Evolutionary conservation across 352 stramenopile species (phyloP), one percentile per base, ranked within the genome.

Genomic region (Phytophthora ramorum): DNA sequence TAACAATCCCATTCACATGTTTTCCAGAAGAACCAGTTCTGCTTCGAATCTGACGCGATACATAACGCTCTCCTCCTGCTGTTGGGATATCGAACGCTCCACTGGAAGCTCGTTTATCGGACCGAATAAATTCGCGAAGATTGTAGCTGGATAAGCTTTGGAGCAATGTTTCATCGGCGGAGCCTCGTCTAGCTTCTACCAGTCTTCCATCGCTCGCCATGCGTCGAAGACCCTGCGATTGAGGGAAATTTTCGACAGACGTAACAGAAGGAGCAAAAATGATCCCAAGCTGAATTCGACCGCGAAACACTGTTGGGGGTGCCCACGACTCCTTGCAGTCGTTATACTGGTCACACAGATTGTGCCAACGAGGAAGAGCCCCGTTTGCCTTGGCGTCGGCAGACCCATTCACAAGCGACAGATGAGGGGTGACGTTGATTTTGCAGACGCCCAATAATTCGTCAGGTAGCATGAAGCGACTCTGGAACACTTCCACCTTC

Each of bases 321-420:
- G 87, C 87, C 87, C 87, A 95, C 2, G 84, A 95, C 52, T 93
- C 87, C 26, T 88, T 87, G 58, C 87, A 95, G 58, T 95, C 87
- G 50, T 95, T 91, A 65, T 95, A 95, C 64, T 93, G 85, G 38
- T 95, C 87, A 55, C 87, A 93, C n/a, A 95, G 58, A 57, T 95
- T 95, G 47, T 94, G 84, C 87, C 87, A 95, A 19, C 87, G 78
- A 50, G 83, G 81, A 16, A 95, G 66, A 19, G 87, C 87, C 6
- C 87, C 87, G 28, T 92, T 95, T 2, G 87, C 87, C 37, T 92
- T 92, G 6, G 87, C 87, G 32, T 95, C 87, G 4, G 87, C 87
- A 32, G 87, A 95, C 14, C 79, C 87, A 50, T 88, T 88, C 41
- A 90, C 82, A 34, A 95, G 69, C 34, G 84, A 90, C 13, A 95